These are phyloP conservation scores for Aspergillus amoenus DNA, from an alignment of 2,329 filamentous ascomycete species.

Conservation along the genomic window DNA sequence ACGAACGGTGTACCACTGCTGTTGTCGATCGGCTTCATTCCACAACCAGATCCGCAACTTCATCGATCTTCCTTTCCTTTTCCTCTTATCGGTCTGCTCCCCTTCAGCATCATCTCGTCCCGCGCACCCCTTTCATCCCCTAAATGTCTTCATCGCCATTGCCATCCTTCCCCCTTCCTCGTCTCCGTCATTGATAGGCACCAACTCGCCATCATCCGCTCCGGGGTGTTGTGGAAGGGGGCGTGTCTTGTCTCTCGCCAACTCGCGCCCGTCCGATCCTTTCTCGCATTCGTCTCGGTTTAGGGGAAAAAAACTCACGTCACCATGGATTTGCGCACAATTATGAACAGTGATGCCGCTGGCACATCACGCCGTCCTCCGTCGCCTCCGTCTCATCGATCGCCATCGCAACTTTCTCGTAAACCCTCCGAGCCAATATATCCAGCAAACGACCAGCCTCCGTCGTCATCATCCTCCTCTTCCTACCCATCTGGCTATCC, in stretches of 20 bases:
- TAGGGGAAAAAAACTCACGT: not conserved
- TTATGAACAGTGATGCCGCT: conserved; percentile 49
- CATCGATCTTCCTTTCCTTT: conserved; percentile 7
- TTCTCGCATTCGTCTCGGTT: not conserved
- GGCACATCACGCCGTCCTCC: conserved; percentile 31
- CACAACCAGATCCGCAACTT: not conserved
- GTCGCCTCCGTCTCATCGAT: conserved; percentile 20
- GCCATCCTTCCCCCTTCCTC: not conserved
- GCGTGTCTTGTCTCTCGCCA: conserved; percentile 3
- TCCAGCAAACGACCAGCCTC: conserved; percentile 27
- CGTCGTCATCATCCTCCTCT: conserved; percentile 21
- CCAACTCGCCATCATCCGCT: not conserved
- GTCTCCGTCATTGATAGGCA: conserved; percentile 7
- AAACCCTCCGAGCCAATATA: conserved; percentile 28
- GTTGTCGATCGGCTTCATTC: not conserved
- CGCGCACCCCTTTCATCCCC: conserved; percentile 1
- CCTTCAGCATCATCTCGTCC: conserved; percentile 3
- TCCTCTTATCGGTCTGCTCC: not conserved
- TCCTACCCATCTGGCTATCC: conserved; percentile 30
- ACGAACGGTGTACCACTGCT: not conserved
- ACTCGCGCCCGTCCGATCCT: not conserved
- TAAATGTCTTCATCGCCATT: conserved; percentile 10
- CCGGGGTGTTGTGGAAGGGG: conserved; percentile 18
- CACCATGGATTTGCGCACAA: conserved; percentile 54
- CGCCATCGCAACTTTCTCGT: conserved; percentile 30